Percentiles rank a stretch among this genome's conserved stretches.
phyloP scores from a whole-genome alignment of 2,329 filamentous ascomycete species.

The Botrytis hyacinthi region DNA sequence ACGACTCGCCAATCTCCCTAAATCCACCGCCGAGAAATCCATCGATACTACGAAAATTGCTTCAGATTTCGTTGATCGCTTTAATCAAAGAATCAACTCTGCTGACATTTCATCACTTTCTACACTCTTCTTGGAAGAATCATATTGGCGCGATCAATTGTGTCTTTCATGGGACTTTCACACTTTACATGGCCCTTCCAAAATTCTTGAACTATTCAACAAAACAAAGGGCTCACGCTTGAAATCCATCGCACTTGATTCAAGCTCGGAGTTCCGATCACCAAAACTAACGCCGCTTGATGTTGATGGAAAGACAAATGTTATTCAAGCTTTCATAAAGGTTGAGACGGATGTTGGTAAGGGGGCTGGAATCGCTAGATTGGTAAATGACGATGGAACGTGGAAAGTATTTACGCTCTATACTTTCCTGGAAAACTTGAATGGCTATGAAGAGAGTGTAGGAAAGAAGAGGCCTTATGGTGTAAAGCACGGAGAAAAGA shows the following conservation, averaged over 20 bases:
- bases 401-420: slow-evolving; percentile 67
- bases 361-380: slow-evolving; percentile 55
- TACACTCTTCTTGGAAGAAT: slow-evolving; percentile 45
- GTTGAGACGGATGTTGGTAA: slow-evolving; percentile 53
- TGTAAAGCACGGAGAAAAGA: slow-evolving; percentile 52
- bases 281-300: slow-evolving; percentile 47
- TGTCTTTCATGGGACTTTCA: slow-evolving; percentile 56
- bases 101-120: slow-evolving; percentile 41
- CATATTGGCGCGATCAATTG: slow-evolving; percentile 60
- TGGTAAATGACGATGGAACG: slow-evolving; percentile 42
- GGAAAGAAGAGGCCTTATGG: slow-evolving; percentile 52
- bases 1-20: slow-evolving; percentile 27
- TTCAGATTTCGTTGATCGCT: slow-evolving; percentile 26
- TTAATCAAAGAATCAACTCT: slow-evolving; percentile 43
- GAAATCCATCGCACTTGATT: slow-evolving; percentile 41
- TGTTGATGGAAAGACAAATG: slow-evolving; percentile 42
- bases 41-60: slow-evolving; percentile 24
- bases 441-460: slow-evolving; percentile 51
- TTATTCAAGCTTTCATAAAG: slow-evolving; percentile 55
- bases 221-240: slow-evolving; percentile 34
- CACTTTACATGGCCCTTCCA: slow-evolving; percentile 47
- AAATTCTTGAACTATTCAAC: slow-evolving; percentile 39
- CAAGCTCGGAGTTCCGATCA: slow-evolving; percentile 24
- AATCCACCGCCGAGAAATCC: slow-evolving; percentile 12
- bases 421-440: slow-evolving; percentile 56